Evolutionary conservation across 805 yeast species (phyloP).

Genomic region (Wickerhamomyces sydowiorum): DNA sequence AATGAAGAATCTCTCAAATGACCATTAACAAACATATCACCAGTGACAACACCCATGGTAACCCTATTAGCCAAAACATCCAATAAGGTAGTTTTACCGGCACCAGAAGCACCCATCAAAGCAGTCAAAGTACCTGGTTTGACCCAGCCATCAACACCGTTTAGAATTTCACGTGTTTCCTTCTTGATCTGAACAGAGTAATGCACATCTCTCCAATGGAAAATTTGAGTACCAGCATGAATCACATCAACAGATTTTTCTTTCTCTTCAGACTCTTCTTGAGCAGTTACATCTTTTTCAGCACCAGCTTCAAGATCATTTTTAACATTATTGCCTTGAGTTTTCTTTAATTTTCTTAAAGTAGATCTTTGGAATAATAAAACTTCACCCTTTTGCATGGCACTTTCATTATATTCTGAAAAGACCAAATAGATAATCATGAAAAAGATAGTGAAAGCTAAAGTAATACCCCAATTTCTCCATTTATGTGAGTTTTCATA

Average conservation of each 20-base stretch:
- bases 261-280: slow-evolving; percentile 11
- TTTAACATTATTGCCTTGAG: slow-evolving; percentile 24
- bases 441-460: slow-evolving; percentile 52
- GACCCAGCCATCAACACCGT: slow-evolving; percentile 75
- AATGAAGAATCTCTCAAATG: slow-evolving; percentile 46
- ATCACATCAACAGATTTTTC: slow-evolving; percentile 25
- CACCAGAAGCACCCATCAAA: slow-evolving; percentile 73
- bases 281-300: slow-evolving; percentile 23
- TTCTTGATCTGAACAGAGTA: slow-evolving; percentile 61
- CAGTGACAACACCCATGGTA: slow-evolving; percentile 64
- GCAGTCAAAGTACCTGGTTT: slow-evolving; percentile 82
- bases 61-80: slow-evolving; percentile 69
- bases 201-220: slow-evolving; percentile 74
- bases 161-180: slow-evolving; percentile 55
- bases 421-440: slow-evolving; percentile 45
- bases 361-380: slow-evolving; percentile 50
- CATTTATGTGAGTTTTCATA: slow-evolving; percentile 46
- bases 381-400: slow-evolving; percentile 68
- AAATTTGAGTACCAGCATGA: slow-evolving; percentile 41
- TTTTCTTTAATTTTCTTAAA: slow-evolving; percentile 41
- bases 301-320: slow-evolving; percentile 22
- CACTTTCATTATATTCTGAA: slow-evolving; percentile 54
- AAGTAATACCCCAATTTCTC: slow-evolving; percentile 59
- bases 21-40: slow-evolving; percentile 58
- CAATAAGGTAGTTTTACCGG: slow-evolving; percentile 72